A percentile compares a stretch with the other conserved stretches of the same genome.
phyloP scores from a whole-genome alignment of 1,284 basidiomycete genomes.

The Trichosporon inkin region DNA sequence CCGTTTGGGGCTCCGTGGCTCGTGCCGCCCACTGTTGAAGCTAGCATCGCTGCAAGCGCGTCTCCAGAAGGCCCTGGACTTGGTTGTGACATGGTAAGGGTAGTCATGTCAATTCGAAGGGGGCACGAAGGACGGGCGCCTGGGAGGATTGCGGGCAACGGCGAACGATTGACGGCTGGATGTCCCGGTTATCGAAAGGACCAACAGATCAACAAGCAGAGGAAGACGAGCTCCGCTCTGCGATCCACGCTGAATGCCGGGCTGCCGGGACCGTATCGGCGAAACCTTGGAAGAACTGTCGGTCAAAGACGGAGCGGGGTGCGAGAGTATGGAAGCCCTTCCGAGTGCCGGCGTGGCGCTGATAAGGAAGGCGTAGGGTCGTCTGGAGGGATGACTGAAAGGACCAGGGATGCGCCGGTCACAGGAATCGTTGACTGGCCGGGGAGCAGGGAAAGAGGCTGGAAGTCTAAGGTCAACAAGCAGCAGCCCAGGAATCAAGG shows the following conservation, averaged over 20 bases:
- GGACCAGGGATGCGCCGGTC: not conserved
- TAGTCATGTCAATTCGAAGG: slow-evolving; percentile 5
- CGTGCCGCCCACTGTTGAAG: not conserved
- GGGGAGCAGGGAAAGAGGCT: not conserved
- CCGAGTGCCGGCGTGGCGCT: not conserved
- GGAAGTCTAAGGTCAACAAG: too few relatives aligned
- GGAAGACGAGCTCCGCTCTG: not conserved
- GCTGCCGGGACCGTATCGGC: not conserved
- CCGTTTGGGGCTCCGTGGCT: not conserved
- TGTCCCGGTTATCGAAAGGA: not conserved
- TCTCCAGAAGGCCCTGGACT: slow-evolving; percentile 8
- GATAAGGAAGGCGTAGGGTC: not conserved
- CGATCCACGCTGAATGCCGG: not conserved
- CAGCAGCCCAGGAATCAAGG: too few relatives aligned
- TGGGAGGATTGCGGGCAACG: not conserved
- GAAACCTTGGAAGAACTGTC: not conserved
- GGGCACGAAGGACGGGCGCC: not conserved
- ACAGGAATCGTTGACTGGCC: not conserved
- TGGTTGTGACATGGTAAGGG: slow-evolving; percentile 6
- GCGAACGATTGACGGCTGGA: not conserved
- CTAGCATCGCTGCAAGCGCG: slow-evolving; percentile 4
- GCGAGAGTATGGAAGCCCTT: not conserved
- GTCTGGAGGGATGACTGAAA: slow-evolving; percentile 2
- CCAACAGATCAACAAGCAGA: not conserved
- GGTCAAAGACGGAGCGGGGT: slow-evolving; percentile 7